Evolutionary conservation across 441 rosid species (phyloP).

Genomic region (Syzygium syzygioides): DNA sequence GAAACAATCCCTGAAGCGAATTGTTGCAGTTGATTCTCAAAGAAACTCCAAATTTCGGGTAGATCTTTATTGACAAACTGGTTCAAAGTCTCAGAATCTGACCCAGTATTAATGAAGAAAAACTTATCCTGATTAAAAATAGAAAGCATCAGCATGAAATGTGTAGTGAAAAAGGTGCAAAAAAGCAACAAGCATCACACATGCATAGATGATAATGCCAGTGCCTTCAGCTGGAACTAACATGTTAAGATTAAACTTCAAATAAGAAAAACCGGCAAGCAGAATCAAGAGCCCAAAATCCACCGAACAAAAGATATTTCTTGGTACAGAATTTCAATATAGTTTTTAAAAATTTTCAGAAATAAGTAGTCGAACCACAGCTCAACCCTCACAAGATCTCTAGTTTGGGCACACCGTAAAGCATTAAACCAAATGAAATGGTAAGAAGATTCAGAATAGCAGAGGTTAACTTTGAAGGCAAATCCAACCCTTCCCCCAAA

Average conservation of each 20-base stretch:
- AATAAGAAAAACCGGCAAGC: neutral
- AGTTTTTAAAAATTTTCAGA: neutral
- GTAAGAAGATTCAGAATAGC: neutral
- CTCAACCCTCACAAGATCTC: neutral
- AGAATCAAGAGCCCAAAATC: neutral
- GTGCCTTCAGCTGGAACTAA: neutral
- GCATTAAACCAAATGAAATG: neutral
- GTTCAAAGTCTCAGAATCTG: slow-evolving; percentile 33
- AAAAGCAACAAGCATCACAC: neutral
- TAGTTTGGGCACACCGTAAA: neutral
- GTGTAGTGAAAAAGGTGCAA: neutral
- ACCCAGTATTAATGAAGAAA: slow-evolving; percentile 31
- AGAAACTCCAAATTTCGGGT: slow-evolving; percentile 35
- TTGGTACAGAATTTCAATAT: neutral
- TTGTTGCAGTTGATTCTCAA: slow-evolving; percentile 50
- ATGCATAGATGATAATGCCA: neutral
- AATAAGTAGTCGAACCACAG: neutral
- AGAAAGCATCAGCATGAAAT: neutral
- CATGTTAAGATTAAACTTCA: neutral
- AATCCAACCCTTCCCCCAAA: neutral
- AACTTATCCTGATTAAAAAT: slow-evolving; percentile 40
- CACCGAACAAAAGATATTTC: neutral
- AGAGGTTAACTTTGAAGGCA: neutral
- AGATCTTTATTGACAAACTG: slow-evolving; percentile 36
- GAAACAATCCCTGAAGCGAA: slow-evolving; percentile 32